phyloP scores from a whole-genome alignment of 2,329 filamentous ascomycete genomes.

The Coniella lustricola region DNA sequence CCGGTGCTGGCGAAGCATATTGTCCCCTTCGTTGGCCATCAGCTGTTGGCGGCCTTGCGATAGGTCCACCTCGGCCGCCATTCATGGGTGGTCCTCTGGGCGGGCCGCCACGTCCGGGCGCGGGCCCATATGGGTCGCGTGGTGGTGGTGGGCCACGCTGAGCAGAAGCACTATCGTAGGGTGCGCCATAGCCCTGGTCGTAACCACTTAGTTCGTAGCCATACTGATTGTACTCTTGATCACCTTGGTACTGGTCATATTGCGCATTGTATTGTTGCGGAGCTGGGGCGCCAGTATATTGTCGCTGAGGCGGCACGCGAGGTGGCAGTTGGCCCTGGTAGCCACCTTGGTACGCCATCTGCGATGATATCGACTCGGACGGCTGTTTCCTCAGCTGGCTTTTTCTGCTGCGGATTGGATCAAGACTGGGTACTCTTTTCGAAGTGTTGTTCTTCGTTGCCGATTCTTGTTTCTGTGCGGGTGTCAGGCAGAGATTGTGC shows the following conservation, averaged over 20 bases:
- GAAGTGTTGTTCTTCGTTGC: too few species aligned
- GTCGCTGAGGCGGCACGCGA: constrained; percentile 32
- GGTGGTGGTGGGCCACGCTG: constrained; percentile 35
- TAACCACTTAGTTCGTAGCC: constrained; percentile 29
- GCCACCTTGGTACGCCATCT: constrained; percentile 46
- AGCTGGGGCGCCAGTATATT: constrained; percentile 25
- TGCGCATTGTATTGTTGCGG: constrained; percentile 33
- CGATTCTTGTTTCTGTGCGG: too few species aligned
- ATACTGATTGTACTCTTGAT: constrained; percentile 39
- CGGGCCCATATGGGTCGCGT: constrained; percentile 39
- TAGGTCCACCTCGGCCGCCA: constrained; percentile 39
- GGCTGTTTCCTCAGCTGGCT: neutral
- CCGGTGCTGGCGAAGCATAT: constrained; percentile 18
- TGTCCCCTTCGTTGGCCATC: constrained; percentile 28
- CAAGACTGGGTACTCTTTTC: too few species aligned
- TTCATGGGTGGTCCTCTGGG: constrained; percentile 35
- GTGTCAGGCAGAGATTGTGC: too few species aligned
- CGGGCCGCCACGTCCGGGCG: constrained; percentile 30
- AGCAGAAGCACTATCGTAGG: constrained; percentile 40
- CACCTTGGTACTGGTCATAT: constrained; percentile 40
- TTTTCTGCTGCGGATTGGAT: too few species aligned
- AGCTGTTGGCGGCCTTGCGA: constrained; percentile 33
- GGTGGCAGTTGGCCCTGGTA: constrained; percentile 35
- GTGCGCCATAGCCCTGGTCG: constrained; percentile 28
- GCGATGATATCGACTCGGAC: neutral